Evolutionary conservation across 345 rosid species (phyloP), one percentile per base, ranked within the genome.

Genomic region (Balakata baccata): DNA sequence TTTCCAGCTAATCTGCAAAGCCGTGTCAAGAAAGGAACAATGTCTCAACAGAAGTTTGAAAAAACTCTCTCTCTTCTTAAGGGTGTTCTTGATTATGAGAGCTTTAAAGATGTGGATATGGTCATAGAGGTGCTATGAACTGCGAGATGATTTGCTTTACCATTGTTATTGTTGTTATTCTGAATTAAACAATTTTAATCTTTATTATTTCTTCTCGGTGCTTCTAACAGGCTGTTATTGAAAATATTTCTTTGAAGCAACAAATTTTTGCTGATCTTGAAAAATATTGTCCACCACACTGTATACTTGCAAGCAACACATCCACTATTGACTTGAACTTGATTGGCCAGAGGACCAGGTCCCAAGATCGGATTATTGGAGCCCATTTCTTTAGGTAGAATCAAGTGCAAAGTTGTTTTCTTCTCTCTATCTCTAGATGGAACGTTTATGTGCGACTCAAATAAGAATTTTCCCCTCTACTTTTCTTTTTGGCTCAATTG

Each of bases 311-410:
- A 1, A 89, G 92, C 68, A 96, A 96, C 87, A 96, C 99, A 65
- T 96, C 99, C 16, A 96, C 99, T 37, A 90, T 96, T 65, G 94
- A 96, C 74, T 81, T 93, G 96, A 88, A 89, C 82, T 85, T 88
- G 85, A 85, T 93, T 70, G 98, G 97, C 73, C 84, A 90, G 81
- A 83, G 47, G 83, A 93, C 93, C 78, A 88, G 81, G 82, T 90
- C 98, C 12, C 87, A 87, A 70, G 90, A 91, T 76, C 83, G 97
- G 72, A 91, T 96, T 66, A 73, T 93, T 61, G 99, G 99, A 51
- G 99, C 97, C 72, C 99, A 95, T 87, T 95, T 95, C 86, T 95
- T 95, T 75, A 92, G 99, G 99, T 95, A 84, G 39, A 29, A 68
- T 53, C 69, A 49, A 18, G 39, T 64, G 69, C 76, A 49, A 8